Base-by-base conservation (phyloP, 164 flowering plant genomes). In the Aristolochia contorta region DNA sequence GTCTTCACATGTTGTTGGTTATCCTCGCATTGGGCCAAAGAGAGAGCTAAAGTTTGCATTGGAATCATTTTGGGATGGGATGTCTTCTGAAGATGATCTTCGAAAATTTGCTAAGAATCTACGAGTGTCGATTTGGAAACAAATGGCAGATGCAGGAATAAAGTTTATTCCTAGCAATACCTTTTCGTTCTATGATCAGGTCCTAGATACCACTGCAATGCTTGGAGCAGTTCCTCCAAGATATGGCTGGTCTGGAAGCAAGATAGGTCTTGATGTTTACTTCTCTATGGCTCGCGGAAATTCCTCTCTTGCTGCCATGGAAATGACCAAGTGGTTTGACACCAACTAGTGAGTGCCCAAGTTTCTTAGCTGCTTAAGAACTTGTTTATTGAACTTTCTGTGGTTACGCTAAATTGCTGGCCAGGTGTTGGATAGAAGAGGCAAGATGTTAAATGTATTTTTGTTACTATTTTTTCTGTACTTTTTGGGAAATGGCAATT, bases 251-350 rank as follows among this genome's bases (percentile, higher is more conserved):
- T 74, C 67, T 21, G 90, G 92, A 63, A 85, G 85, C 49, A 92
- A 88, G 78, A 80, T 85, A 55, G 92, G 81, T 1, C 82, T 85
- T 54, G 87, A 78, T 53, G 72, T 78, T 16, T 88, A 84, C 74
- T 88, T 88, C 82, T 81, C 96, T 67, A 88, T 88, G 96, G 96
- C 90, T 32, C 78, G 96, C 63, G 96, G 96, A 16, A 88, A 88
- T 70, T 86, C 92, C 47, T 71, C 92, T 61, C 83, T 84, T 1
- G 90, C 96, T 61, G 92, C 96, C 55, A 88, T 88, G 96, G 96
- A 88, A 67, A 85, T 88, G 96, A 88, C 96, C 82, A 88, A 88
- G 80, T 88, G 96, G 96, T 88, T 88, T 59, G 96, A 88, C 80
- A 88, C 96, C 75, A 88, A 88, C 85, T 88, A 88, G 96, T 87